A percentile compares a stretch with the other conserved stretches of the same genome.
Conservation (phyloP, 2,329 filamentous ascomycete genomes). For the Mycosphaerella sp. region DNA sequence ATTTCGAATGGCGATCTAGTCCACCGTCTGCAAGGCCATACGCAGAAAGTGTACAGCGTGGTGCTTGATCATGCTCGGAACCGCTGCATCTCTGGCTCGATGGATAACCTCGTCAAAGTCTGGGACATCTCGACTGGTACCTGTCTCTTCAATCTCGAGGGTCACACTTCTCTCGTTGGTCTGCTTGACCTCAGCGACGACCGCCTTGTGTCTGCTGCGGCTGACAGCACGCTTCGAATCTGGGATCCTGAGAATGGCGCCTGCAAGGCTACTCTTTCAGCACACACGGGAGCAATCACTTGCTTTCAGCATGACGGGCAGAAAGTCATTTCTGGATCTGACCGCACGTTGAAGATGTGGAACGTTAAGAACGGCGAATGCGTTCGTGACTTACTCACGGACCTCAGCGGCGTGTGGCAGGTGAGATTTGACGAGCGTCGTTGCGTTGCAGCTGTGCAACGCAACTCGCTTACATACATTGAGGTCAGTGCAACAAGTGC, state of each 20-base stretch:
- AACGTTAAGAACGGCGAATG: slow-evolving; percentile 88
- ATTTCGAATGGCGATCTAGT: slow-evolving; percentile 89
- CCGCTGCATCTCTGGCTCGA: slow-evolving; percentile 93
- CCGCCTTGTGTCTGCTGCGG: slow-evolving; percentile 86
- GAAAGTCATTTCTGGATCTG: slow-evolving; percentile 94
- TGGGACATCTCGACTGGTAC: slow-evolving; percentile 87
- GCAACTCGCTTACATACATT: slow-evolving; percentile 86
- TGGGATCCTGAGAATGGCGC: slow-evolving; percentile 94
- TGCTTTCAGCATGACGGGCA: slow-evolving; percentile 97
- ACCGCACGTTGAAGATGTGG: slow-evolving; percentile 98
- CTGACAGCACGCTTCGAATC: slow-evolving; percentile 89
- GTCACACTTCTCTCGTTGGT: slow-evolving; percentile 86
- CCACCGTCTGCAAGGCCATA: slow-evolving; percentile 78
- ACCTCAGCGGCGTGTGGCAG: slow-evolving; percentile 97
- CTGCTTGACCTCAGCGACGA: slow-evolving; percentile 84
- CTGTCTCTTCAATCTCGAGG: slow-evolving; percentile 83
- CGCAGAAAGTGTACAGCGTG: slow-evolving; percentile 93
- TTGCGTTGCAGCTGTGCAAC: slow-evolving; percentile 93
- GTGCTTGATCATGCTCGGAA: slow-evolving; percentile 88
- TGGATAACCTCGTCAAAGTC: slow-evolving; percentile 97
- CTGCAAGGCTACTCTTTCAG: slow-evolving; percentile 83
- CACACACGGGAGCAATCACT: slow-evolving; percentile 94
- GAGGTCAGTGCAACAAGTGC: slow-evolving; percentile 57
- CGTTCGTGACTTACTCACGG: slow-evolving; percentile 84
- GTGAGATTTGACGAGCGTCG: slow-evolving; percentile 94